Evolutionary conservation across 2,329 filamentous ascomycete genomes (phyloP), one percentile per base, ranked within the genome.

Genomic region (Ophiostoma sp.): DNA sequence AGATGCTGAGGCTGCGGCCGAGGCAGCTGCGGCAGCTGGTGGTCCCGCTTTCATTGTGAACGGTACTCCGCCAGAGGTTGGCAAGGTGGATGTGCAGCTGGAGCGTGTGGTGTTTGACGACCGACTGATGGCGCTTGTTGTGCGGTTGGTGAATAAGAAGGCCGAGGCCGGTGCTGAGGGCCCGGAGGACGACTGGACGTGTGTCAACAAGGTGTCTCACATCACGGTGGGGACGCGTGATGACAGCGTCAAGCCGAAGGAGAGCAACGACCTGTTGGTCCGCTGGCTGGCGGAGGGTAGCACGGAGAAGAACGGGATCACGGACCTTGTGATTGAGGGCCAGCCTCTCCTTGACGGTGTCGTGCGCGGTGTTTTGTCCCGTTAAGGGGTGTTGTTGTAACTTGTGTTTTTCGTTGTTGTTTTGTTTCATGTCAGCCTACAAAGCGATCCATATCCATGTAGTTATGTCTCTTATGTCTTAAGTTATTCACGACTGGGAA

Each of bases 81-180:
- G 91, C 33, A 84, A 87, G 61, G 91, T 91, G 76, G 86, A 87
- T 50, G 84, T 92, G n/a, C 81, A 88, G 76, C 83, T 92, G 9
- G 90, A 92, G 82, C 85, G 89, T 71, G 87, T 98, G 66, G 90
- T 99, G 9, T 98, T 92, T 87, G 92, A 98, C 79, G 86, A 91
- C 75, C 88, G 94, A 5, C 85, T 98, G 79, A 98, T 99, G 96
- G 91, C 94, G 6, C 92, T 99, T 73, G 93, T 97, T 2, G 94
- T 93, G 19, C 89, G 95, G 11, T 84, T 97, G 2, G 83, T 88
- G 6, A 88, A 90, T 73, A 82, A 87, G 17, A 83, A 81, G 75
- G 82, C 80, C 59, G 22, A 33, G 4, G 68, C 36, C 3, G 68
- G 3, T 6, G 66, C 12, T 5, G 52, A n/a, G 36, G 71, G 19